Percentiles rank a stretch among this genome's conserved stretches.
Conservation (phyloP, 2,329 filamentous ascomycete genomes). For the Aspergillus flavus region DNA sequence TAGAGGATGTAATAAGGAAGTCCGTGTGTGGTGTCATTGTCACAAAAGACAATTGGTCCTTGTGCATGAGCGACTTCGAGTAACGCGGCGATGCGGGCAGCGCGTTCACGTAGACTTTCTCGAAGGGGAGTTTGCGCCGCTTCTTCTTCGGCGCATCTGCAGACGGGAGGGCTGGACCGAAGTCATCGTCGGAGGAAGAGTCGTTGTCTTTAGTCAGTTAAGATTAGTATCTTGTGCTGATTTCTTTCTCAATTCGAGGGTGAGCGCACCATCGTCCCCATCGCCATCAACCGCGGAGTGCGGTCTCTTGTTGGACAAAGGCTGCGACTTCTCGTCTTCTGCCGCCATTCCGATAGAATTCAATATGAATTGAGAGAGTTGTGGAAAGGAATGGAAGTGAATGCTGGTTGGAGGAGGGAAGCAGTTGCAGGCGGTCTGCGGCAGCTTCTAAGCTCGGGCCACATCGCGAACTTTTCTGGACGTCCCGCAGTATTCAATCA, state of each 20-base stretch:
- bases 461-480: constrained; percentile 35
- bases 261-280: constrained; percentile 42
- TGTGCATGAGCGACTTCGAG: constrained; percentile 97
- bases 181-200: constrained; percentile 81
- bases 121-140: constrained; percentile 84
- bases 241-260: background rate
- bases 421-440: constrained; percentile 22
- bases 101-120: constrained; percentile 91
- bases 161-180: constrained; percentile 87
- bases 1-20: constrained; percentile 90
- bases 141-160: constrained; percentile 83
- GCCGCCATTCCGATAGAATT: constrained; percentile 30
- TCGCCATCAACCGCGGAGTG: constrained; percentile 58
- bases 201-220: constrained; percentile 25
- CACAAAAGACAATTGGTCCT: constrained; percentile 86
- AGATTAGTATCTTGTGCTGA: constrained; percentile 16
- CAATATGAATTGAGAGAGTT: background rate
- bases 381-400: constrained; percentile 7
- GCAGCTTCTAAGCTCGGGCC: constrained; percentile 25
- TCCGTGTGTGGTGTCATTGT: constrained; percentile 89
- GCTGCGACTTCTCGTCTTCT: constrained; percentile 24
- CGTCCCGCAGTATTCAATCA: constrained; percentile 23
- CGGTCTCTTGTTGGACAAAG: constrained; percentile 55
- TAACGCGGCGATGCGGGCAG: constrained; percentile 81
- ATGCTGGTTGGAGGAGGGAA: background rate